Conservation (phyloP, 2,329 filamentous ascomycete species). For the Penicillium polonicum region DNA sequence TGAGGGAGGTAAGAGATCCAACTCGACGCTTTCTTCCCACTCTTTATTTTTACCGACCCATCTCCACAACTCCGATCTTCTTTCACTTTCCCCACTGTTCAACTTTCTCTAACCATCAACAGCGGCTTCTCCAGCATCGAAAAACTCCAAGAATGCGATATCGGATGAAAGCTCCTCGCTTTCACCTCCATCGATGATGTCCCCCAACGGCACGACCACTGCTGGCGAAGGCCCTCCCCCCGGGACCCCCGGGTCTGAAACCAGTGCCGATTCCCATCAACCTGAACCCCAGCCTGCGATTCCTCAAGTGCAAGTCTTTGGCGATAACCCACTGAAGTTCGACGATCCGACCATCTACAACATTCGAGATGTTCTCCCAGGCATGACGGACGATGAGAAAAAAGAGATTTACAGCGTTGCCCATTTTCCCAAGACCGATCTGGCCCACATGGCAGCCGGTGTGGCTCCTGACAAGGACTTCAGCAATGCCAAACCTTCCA, state of each 20-base stretch:
- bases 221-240: conserved; percentile 62
- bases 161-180: conserved; percentile 41
- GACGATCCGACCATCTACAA: conserved; percentile 92
- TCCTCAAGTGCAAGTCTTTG: conserved; percentile 80
- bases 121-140: conserved; percentile 40
- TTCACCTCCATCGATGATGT: conserved; percentile 44
- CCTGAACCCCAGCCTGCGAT: conserved; percentile 60
- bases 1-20: conserved; percentile 51
- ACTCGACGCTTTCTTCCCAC: conserved; percentile 7
- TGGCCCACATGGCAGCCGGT: conserved; percentile 82
- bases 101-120: conserved; percentile 14
- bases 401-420: conserved; percentile 86
- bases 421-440: conserved; percentile 74
- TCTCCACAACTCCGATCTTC: conserved; percentile 14
- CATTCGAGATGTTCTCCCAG: conserved; percentile 70
- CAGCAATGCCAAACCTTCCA: conserved; percentile 86
- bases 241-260: conserved; percentile 62
- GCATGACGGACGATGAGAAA: conserved; percentile 81
- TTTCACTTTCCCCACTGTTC: conserved; percentile 6
- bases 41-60: conserved; percentile 15
- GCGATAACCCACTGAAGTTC: conserved; percentile 87
- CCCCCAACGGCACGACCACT: conserved; percentile 40
- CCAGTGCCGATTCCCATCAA: conserved; percentile 58
- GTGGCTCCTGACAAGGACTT: conserved; percentile 93
- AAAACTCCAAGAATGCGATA: conserved; percentile 38